phyloP scores from a whole-genome alignment of 768 basidiomycete species.

The Hygrophoropsis aurantiaca region DNA sequence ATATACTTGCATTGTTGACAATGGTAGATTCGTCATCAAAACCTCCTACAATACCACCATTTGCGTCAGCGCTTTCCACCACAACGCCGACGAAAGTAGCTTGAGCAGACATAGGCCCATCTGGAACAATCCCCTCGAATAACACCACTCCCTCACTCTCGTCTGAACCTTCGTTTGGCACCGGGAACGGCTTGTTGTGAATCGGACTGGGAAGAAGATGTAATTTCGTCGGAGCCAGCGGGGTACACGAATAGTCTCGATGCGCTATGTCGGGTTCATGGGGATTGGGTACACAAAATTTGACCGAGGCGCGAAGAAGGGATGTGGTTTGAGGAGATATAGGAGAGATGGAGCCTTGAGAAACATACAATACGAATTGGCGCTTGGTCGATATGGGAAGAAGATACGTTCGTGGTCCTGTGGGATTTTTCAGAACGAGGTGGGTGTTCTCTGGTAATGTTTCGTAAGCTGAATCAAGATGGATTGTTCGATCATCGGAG shows the following conservation, averaged over 20 bases:
- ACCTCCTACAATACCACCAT: constrained; percentile 63
- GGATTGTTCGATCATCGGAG: constrained; percentile 14
- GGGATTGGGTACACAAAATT: constrained; percentile 38
- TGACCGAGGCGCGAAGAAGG: constrained; percentile 47
- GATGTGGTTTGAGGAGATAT: constrained; percentile 50
- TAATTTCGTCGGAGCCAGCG: constrained; percentile 45
- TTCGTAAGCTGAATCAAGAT: constrained; percentile 30
- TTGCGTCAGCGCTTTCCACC: constrained; percentile 48
- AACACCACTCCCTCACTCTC: constrained; percentile 74
- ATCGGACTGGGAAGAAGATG: constrained; percentile 65
- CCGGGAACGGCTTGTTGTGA: constrained; percentile 56
- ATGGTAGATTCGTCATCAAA: constrained; percentile 39
- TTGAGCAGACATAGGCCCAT: constrained; percentile 8
- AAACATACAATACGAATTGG: constrained; percentile 58
- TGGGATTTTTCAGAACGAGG: constrained; percentile 46
- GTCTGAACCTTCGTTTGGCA: constrained; percentile 65
- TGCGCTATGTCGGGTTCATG: constrained; percentile 14
- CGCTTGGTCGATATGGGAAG: constrained; percentile 37
- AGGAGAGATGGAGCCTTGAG: constrained; percentile 52
- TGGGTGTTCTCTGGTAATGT: constrained; percentile 34
- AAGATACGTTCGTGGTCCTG: constrained; percentile 45
- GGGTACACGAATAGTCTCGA: constrained; percentile 31
- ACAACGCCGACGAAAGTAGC: constrained; percentile 52
- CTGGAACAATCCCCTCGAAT: constrained; percentile 51
- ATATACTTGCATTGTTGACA: constrained; percentile 31